Conservation (phyloP, 495 filamentous ascomycete species). For the Aspergillus leporis region DNA sequence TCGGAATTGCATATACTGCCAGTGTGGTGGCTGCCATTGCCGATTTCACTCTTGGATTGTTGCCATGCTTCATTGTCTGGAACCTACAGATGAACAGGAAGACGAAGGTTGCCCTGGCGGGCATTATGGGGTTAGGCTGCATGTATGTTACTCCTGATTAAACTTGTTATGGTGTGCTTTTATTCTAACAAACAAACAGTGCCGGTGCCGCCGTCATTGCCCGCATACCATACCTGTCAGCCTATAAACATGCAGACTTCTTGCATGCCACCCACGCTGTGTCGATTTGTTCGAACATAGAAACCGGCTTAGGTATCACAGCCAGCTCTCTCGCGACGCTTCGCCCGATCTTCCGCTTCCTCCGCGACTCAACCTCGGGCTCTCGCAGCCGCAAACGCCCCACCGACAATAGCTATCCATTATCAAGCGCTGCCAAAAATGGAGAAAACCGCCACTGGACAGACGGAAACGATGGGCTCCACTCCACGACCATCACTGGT, state of each 20-base stretch:
- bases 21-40: not conserved
- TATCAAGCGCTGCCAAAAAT: not conserved
- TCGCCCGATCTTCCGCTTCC: not conserved
- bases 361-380: not conserved
- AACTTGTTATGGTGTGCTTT: not conserved
- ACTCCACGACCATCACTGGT: not conserved
- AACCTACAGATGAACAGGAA: not conserved
- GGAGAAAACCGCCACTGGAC: not conserved
- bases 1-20: not conserved
- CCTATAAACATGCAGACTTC: not conserved
- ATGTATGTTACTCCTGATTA: not conserved
- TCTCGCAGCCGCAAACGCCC: not conserved
- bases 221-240: not conserved
- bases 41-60: not conserved
- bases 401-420: not conserved
- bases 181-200: not conserved
- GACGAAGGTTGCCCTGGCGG: not conserved
- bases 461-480: not conserved
- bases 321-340: constrained; percentile 3
- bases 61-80: not conserved
- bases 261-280: not conserved
- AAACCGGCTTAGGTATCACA: not conserved
- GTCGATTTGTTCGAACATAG: not conserved
- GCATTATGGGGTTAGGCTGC: not conserved
- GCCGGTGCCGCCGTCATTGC: not conserved